These are phyloP conservation scores for Saccharomyces hybrid DNA, from an alignment of 1,139 yeast species.

Conservation along the genomic window DNA sequence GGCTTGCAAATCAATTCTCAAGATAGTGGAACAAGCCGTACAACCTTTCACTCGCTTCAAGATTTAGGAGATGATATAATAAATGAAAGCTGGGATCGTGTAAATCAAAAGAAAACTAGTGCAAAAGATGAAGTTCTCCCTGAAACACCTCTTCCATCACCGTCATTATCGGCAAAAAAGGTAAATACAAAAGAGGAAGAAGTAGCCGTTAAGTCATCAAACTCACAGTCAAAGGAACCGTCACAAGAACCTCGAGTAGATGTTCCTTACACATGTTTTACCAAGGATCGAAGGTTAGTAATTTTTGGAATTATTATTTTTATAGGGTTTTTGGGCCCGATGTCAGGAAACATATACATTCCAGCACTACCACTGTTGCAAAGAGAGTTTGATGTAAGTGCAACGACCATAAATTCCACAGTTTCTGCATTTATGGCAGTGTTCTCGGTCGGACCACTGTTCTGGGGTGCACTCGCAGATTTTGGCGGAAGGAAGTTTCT, in stretches of 20 bases:
- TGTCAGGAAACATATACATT: slow-evolving; percentile 52
- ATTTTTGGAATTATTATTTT: slow-evolving; percentile 25
- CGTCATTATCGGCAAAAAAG: background rate
- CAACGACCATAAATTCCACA: slow-evolving; percentile 47
- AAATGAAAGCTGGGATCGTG: background rate
- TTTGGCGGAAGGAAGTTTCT: slow-evolving; percentile 49
- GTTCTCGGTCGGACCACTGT: slow-evolving; percentile 46
- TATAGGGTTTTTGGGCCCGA: slow-evolving; percentile 50
- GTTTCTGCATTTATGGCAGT: slow-evolving; percentile 53
- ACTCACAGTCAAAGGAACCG: background rate
- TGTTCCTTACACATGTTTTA: slow-evolving; percentile 23
- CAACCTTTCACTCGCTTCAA: background rate
- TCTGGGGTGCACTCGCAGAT: slow-evolving; percentile 55
- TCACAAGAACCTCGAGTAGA: background rate
- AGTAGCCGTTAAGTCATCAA: background rate
- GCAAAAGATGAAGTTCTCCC: background rate
- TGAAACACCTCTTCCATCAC: background rate
- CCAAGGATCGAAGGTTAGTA: slow-evolving; percentile 14
- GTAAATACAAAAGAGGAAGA: background rate
- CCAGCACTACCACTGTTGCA: slow-evolving; percentile 47
- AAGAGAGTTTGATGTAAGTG: slow-evolving; percentile 37
- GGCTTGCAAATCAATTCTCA: background rate
- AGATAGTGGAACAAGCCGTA: background rate
- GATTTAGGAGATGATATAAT: background rate
- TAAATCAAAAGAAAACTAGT: background rate